Percentiles rank a stretch among this genome's conserved stretches.
Conservation (phyloP, 129 eudicot genomes). For the Lonicera japonica region DNA sequence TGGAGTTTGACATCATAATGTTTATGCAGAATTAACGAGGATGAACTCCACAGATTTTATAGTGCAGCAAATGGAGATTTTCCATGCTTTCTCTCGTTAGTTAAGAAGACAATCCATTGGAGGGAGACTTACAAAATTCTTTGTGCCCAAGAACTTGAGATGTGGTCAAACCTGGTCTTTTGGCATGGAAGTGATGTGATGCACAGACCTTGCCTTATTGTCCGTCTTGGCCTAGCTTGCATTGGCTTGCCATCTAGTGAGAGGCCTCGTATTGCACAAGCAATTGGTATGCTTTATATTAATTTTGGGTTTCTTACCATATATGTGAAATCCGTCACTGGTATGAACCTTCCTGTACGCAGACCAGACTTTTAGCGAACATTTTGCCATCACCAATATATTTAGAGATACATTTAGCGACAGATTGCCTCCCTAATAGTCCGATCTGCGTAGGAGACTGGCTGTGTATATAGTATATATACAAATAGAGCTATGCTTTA, state of each 20-base stretch:
- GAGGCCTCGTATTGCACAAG: slow-evolving; percentile 89
- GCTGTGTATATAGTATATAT: too few species aligned
- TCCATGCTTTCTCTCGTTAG: slow-evolving; percentile 46
- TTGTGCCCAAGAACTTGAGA: slow-evolving; percentile 67
- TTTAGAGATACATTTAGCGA: too few species aligned
- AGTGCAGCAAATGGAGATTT: slow-evolving; percentile 82
- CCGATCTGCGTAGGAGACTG: too few species aligned
- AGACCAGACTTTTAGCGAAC: too few species aligned
- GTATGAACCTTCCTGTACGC: too few species aligned
- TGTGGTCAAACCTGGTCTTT: slow-evolving; percentile 78
- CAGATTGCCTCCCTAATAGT: too few species aligned
- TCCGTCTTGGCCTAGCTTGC: slow-evolving; percentile 84
- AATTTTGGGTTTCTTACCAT: not conserved
- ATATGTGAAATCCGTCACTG: not conserved
- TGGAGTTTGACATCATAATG: slow-evolving; percentile 32
- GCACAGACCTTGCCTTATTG: slow-evolving; percentile 73
- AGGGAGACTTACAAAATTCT: slow-evolving; percentile 77
- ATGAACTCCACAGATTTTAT: slow-evolving; percentile 67
- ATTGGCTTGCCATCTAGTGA: slow-evolving; percentile 57
- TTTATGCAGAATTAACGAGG: slow-evolving; percentile 63
- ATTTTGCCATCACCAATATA: too few species aligned
- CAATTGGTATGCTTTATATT: slow-evolving; percentile 45
- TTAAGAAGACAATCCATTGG: slow-evolving; percentile 84
- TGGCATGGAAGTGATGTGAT: slow-evolving; percentile 87
- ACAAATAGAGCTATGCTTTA: too few species aligned